Percentiles rank a stretch among this genome's conserved stretches.
phyloP scores from a whole-genome alignment of 2,329 filamentous ascomycete genomes.

The Paecilomyces sp. region DNA sequence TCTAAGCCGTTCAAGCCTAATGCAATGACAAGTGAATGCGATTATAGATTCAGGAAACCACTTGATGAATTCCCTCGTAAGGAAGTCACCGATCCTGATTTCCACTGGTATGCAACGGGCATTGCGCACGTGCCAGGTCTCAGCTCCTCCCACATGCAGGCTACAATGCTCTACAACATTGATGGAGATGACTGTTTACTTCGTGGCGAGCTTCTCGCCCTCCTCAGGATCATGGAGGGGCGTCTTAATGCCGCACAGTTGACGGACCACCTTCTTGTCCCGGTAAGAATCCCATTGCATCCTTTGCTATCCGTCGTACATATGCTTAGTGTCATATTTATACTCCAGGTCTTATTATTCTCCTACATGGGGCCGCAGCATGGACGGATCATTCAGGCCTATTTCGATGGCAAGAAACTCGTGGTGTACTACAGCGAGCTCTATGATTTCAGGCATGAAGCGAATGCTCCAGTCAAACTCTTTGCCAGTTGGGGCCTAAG shows the following conservation, averaged over 20 bases:
- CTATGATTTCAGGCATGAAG: neutral
- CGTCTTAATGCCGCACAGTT: neutral
- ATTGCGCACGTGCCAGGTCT: neutral
- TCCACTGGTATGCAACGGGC: neutral
- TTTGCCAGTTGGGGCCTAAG: neutral
- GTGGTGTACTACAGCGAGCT: neutral
- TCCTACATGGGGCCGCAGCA: neutral
- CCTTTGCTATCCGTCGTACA: neutral
- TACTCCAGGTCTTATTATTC: neutral
- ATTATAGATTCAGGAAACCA: neutral
- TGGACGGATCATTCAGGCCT: neutral
- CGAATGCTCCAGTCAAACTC: neutral
- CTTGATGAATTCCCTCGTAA: neutral
- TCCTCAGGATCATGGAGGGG: neutral
- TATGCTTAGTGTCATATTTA: neutral
- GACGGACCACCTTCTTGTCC: neutral
- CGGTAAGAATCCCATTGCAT: neutral
- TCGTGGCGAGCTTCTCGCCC: neutral
- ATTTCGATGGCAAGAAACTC: neutral
- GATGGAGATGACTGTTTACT: neutral
- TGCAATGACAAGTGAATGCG: neutral
- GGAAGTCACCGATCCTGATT: neutral
- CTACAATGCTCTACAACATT: neutral
- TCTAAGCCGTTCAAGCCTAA: neutral
- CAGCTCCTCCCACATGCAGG: neutral